Evolutionary conservation across 257 asterid species (phyloP).

Genomic region (Mentha longifolia): DNA sequence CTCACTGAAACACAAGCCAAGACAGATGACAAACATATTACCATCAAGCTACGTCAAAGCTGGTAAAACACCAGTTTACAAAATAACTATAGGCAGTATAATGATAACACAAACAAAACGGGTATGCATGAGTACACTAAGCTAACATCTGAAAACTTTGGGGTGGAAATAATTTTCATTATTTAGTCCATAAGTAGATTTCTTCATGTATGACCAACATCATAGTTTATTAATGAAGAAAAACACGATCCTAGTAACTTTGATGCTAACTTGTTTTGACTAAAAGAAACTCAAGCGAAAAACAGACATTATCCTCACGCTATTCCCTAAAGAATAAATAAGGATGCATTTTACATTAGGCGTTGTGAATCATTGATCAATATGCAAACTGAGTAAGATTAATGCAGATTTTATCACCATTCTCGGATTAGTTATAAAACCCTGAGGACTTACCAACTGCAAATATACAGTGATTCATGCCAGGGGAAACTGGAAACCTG

Average conservation of each 20-base stretch:
- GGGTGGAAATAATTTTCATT: not conserved
- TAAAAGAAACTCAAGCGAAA: not conserved
- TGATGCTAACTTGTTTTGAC: not conserved
- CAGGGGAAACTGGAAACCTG: not conserved
- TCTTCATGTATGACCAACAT: not conserved
- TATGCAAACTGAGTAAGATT: not conserved
- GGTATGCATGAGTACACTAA: not conserved
- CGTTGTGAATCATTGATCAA: not conserved
- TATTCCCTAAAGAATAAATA: not conserved
- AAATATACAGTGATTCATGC: not conserved
- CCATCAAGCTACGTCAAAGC: conserved; percentile 12
- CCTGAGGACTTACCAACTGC: not conserved
- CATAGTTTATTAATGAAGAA: not conserved
- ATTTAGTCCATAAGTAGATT: not conserved
- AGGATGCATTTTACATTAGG: not conserved
- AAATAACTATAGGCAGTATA: not conserved
- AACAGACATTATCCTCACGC: not conserved
- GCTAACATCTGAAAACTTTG: not conserved
- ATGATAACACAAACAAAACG: not conserved
- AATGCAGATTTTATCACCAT: not conserved
- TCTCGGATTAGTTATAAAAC: not conserved
- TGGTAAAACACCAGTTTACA: not conserved
- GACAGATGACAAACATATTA: not conserved
- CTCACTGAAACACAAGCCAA: not conserved
- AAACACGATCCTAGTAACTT: not conserved